Conservation (phyloP, 129 eudicot genomes). For the carrot (Daucus carota) region DH1_v3.0 NC_030389.2:44879501-44880000, state of each 20-base stretch:
- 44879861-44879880: background rate
- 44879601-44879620: background rate
- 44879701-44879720: slow-evolving; percentile 20
- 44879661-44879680: slow-evolving; percentile 41
- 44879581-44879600: background rate
- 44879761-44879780: slow-evolving; percentile 14
- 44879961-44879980: background rate
- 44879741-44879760: slow-evolving; percentile 21
- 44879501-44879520: too few relatives aligned
- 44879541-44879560: too few relatives aligned
- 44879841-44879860: background rate
- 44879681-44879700: slow-evolving; percentile 40
- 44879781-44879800: too few relatives aligned
- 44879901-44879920: background rate
- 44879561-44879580: background rate
- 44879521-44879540: too few relatives aligned
- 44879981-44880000: background rate
- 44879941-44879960: background rate
- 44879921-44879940: background rate
- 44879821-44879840: background rate
- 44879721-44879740: slow-evolving; percentile 35
- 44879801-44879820: too few relatives aligned
- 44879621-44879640: slow-evolving; percentile 13
- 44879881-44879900: background rate
- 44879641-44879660: slow-evolving; percentile 60